Percentiles rank a stretch among this genome's conserved stretches.
Evolutionary conservation across 1,284 basidiomycete genomes (phyloP).

Genomic region (Megacollybia platyphylla): DNA sequence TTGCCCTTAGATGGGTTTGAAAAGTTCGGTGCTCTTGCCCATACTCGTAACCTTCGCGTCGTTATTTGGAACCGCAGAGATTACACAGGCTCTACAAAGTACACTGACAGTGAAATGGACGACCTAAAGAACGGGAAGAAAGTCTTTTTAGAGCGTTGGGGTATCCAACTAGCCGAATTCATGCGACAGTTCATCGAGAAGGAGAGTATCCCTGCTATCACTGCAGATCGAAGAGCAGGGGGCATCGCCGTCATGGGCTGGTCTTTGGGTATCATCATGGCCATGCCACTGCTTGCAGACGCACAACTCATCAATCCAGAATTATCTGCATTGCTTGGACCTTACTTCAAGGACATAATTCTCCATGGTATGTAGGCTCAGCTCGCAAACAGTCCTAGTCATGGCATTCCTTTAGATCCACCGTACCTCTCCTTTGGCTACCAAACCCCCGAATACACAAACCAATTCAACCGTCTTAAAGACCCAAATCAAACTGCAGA

Average conservation of each 20-base stretch:
- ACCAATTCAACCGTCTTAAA: conserved; percentile 8
- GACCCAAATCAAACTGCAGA: conserved; percentile 11
- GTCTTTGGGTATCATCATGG: conserved; percentile 17
- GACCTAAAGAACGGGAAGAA: conserved; percentile 12
- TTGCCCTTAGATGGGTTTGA: conserved; percentile 14
- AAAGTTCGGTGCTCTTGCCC: conserved; percentile 11
- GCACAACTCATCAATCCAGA: conserved; percentile 10
- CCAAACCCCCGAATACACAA: conserved; percentile 8
- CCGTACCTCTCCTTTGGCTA: conserved; percentile 15
- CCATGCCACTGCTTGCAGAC: conserved; percentile 14
- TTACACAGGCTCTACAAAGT: conserved; percentile 20
- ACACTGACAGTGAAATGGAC: conserved; percentile 17
- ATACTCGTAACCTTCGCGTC: conserved; percentile 14
- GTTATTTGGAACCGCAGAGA: conserved; percentile 18
- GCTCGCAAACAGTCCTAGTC: background rate
- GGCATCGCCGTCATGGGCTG: conserved; percentile 20
- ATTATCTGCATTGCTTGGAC: conserved; percentile 11
- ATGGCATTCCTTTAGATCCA: conserved; percentile 12
- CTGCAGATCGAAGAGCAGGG: conserved; percentile 11
- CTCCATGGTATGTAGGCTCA: conserved; percentile 15
- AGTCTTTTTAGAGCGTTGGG: conserved; percentile 13
- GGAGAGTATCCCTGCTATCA: conserved; percentile 13
- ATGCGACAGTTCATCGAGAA: conserved; percentile 14
- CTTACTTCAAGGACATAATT: conserved; percentile 16
- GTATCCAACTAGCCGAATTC: conserved; percentile 12